These are phyloP conservation scores for Pelagomonas calceolata DNA, from an alignment of 108 stramenopile genomes.

Conservation along the genomic window DNA sequence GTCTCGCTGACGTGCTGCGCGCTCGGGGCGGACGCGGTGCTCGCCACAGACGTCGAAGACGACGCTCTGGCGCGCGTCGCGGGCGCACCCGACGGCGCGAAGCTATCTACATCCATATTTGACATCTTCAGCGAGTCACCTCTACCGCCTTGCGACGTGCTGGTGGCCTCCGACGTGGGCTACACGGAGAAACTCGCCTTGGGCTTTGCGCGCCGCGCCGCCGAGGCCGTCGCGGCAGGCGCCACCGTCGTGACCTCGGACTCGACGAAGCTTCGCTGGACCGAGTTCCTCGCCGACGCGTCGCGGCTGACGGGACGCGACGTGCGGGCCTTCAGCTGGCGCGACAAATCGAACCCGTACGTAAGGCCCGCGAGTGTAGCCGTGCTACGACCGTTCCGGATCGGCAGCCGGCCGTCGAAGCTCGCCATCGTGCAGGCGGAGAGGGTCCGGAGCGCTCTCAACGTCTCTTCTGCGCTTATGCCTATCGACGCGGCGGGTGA, in stretches of 20 bases:
- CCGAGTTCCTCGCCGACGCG: too few species aligned
- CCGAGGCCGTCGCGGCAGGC: not conserved
- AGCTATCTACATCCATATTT: not conserved
- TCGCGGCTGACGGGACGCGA: too few species aligned
- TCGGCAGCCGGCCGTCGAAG: conserved; percentile 15
- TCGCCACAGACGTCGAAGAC: not conserved
- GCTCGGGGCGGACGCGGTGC: not conserved
- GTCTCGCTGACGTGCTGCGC: not conserved
- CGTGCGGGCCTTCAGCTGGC: too few species aligned
- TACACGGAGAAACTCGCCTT: not conserved
- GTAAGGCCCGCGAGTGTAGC: too few species aligned
- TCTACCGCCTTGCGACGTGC: not conserved
- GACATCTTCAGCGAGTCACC: not conserved
- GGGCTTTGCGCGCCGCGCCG: not conserved
- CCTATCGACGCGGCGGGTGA: conserved; percentile 12
- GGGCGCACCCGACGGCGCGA: too few species aligned
- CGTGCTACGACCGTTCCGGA: conserved; percentile 7
- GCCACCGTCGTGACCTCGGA: not conserved
- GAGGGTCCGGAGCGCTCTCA: not conserved
- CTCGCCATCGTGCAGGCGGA: conserved; percentile 14
- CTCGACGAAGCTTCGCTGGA: too few species aligned
- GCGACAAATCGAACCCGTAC: too few species aligned
- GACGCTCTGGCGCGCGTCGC: not conserved
- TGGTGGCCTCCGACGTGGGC: not conserved
- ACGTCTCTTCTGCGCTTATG: conserved; percentile 13